A percentile compares a stretch with the other conserved stretches of the same genome.
These are phyloP conservation scores for Lipomyces yamadae DNA, from an alignment of 805 yeast species.

Conservation along the genomic window DNA sequence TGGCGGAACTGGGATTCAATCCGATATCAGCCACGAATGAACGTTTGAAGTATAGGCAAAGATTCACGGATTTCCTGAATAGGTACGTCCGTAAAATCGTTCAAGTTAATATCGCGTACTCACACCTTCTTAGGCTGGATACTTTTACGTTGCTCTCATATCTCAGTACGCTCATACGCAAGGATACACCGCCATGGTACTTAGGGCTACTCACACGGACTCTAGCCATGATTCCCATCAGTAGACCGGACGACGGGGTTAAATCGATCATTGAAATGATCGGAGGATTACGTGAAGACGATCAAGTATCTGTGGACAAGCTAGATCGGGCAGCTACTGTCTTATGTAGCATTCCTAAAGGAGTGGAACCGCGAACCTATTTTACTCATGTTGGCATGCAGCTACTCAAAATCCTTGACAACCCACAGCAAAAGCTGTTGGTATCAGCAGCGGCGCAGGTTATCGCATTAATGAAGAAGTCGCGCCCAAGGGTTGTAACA, in stretches of 20 bases:
- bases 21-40: slow-evolving; percentile 24
- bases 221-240: slow-evolving; percentile 60
- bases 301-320: slow-evolving; percentile 67
- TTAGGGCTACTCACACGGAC: slow-evolving; percentile 53
- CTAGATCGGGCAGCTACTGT: slow-evolving; percentile 70
- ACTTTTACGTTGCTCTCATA: slow-evolving; percentile 69
- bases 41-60: slow-evolving; percentile 4
- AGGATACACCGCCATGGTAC: slow-evolving; percentile 55
- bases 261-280: slow-evolving; percentile 74
- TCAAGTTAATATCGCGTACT: background rate
- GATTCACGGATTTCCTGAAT: slow-evolving; percentile 17
- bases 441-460: slow-evolving; percentile 55
- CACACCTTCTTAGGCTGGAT: slow-evolving; percentile 44
- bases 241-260: slow-evolving; percentile 69
- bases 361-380: slow-evolving; percentile 55
- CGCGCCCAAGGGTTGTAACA: slow-evolving; percentile 51
- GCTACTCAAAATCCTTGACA: slow-evolving; percentile 55
- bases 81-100: slow-evolving; percentile 12
- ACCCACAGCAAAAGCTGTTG: slow-evolving; percentile 60
- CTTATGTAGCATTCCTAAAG: slow-evolving; percentile 65
- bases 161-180: slow-evolving; percentile 62
- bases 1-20: slow-evolving; percentile 41
- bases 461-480: slow-evolving; percentile 51
- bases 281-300: slow-evolving; percentile 75
- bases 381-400: slow-evolving; percentile 67